These are phyloP conservation scores for Sideroxylon spinosum DNA, from an alignment of 179 eudicot genomes.

Conservation along the genomic window DNA sequence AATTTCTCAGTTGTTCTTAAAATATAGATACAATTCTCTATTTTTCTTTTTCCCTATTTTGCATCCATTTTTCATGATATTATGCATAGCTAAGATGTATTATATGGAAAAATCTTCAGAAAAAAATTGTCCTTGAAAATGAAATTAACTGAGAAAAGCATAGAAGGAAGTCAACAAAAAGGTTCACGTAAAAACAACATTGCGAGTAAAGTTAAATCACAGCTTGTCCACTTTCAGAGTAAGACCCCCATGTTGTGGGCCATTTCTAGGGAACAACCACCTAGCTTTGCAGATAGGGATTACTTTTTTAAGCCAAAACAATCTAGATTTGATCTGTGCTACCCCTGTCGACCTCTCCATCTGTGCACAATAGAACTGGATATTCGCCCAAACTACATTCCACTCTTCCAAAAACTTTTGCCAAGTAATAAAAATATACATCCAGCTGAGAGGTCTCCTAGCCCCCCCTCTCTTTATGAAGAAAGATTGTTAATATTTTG, in stretches of 20 bases:
- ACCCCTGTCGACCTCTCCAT: not conserved
- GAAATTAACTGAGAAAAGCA: no score
- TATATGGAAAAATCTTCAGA: no score
- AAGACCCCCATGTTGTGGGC: not conserved
- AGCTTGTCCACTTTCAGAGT: not conserved
- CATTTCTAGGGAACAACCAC: not conserved
- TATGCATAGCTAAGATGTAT: no score
- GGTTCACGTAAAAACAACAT: not conserved
- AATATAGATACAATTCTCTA: not conserved
- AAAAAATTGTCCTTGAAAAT: no score
- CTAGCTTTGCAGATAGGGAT: not conserved
- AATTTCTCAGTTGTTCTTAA: not conserved
- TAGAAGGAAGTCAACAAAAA: no score
- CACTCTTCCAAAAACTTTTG: not conserved
- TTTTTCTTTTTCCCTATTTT: not conserved
- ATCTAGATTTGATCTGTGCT: constrained; percentile 3
- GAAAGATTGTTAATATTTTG: not conserved
- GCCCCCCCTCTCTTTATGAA: not conserved
- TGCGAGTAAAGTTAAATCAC: not conserved
- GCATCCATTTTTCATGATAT: no score
- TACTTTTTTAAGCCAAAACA: not conserved
- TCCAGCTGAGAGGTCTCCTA: not conserved
- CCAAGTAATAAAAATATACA: not conserved
- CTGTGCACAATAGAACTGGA: not conserved
- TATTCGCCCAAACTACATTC: not conserved